Percentiles rank a stretch among this genome's conserved stretches.
phyloP scores from a whole-genome alignment of 2,329 filamentous ascomycete genomes.

The Trichocomaceae sp. region DNA sequence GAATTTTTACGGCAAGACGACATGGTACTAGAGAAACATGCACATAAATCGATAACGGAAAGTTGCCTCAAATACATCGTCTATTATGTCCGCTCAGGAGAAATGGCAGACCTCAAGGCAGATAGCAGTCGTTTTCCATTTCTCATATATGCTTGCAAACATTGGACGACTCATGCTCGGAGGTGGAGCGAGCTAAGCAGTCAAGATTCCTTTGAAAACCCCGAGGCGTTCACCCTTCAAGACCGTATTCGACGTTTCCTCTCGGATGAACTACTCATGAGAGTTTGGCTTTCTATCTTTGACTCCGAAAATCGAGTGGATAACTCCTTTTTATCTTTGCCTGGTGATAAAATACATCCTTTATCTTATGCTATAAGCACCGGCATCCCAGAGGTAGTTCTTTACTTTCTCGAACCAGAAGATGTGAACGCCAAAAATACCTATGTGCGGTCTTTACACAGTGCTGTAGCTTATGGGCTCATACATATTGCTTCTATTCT shows the following conservation, averaged over 20 bases:
- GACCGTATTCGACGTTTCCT: too few relatives aligned
- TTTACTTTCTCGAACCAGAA: not conserved
- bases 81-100: not conserved
- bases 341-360: not conserved
- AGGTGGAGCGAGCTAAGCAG: not conserved
- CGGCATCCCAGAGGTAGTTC: not conserved
- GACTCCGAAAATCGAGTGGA: too few relatives aligned
- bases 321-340: not conserved
- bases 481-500: not conserved
- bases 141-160: not conserved
- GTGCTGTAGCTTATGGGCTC: not conserved
- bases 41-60: not conserved
- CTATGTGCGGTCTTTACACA: not conserved
- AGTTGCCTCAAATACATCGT: not conserved
- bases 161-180: not conserved
- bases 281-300: too few relatives aligned
- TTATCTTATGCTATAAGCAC: not conserved
- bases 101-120: not conserved
- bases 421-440: not conserved
- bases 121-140: not conserved
- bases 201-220: not conserved
- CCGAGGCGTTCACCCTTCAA: too few relatives aligned
- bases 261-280: too few relatives aligned
- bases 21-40: not conserved
- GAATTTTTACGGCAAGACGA: not conserved